Evolutionary conservation across 2,329 filamentous ascomycete genomes (phyloP).

Genomic region (Ophiosphaerella korrae): DNA sequence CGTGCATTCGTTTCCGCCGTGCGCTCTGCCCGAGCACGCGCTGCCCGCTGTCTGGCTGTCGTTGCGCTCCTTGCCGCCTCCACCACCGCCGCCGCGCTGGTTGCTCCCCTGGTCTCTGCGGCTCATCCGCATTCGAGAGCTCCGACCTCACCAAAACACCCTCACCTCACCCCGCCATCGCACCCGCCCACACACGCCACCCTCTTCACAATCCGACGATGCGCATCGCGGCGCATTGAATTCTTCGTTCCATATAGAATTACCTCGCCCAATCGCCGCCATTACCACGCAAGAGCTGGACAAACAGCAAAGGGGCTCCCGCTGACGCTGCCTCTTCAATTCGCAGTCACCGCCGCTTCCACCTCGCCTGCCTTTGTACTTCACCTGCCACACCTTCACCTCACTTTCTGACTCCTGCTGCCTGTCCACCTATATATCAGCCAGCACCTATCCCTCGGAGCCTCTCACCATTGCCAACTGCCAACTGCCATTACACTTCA

Average conservation of each 20-base stretch:
- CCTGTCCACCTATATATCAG: slow-evolving; percentile 1
- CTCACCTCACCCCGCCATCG: slow-evolving; percentile 17
- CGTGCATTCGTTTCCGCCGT: background rate
- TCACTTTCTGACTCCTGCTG: slow-evolving; percentile 4
- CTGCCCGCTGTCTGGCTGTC: slow-evolving; percentile 2
- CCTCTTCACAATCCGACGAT: slow-evolving; percentile 5
- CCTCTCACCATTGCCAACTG: background rate
- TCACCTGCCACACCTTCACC: background rate
- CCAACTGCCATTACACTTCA: background rate
- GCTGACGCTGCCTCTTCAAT: slow-evolving; percentile 16
- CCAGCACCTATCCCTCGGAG: slow-evolving; percentile 1
- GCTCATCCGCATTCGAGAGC: slow-evolving; percentile 10
- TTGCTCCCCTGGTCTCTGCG: slow-evolving; percentile 18
- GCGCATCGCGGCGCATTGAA: slow-evolving; percentile 15
- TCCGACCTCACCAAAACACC: slow-evolving; percentile 16
- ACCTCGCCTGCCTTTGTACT: slow-evolving; percentile 8
- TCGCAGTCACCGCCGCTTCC: slow-evolving; percentile 22
- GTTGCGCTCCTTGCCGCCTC: background rate
- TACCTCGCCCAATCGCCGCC: slow-evolving; percentile 13
- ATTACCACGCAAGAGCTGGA: slow-evolving; percentile 13
- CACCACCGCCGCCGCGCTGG: slow-evolving; percentile 8
- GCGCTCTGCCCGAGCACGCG: slow-evolving; percentile 10
- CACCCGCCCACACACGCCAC: slow-evolving; percentile 5
- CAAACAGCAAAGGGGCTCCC: slow-evolving; percentile 16
- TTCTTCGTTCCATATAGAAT: background rate